A percentile compares a stretch with the other conserved stretches of the same genome.
Conservation (phyloP, 1,284 basidiomycete genomes). For the Lignosus rhinocerotis region DNA sequence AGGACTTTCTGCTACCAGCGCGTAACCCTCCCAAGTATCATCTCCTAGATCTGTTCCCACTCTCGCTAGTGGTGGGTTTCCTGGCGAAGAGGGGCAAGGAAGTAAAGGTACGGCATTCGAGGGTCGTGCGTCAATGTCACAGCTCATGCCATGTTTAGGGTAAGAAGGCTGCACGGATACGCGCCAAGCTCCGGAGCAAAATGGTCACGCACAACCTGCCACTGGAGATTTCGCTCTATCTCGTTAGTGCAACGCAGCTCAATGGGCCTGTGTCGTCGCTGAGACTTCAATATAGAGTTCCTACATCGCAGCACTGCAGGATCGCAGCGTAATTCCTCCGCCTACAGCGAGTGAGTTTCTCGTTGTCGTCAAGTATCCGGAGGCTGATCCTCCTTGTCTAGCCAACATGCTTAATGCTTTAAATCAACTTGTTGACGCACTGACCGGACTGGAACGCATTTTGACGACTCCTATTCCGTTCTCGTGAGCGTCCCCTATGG, state of each 20-base stretch:
- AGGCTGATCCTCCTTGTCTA: conserved; percentile 24
- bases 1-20: conserved; percentile 55
- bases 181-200: conserved; percentile 48
- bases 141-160: conserved; percentile 26
- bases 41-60: conserved; percentile 68
- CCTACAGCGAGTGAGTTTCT: conserved; percentile 59
- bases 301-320: conserved; percentile 63
- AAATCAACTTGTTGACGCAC: conserved; percentile 62
- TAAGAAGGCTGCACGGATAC: conserved; percentile 54
- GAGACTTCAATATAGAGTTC: conserved; percentile 47
- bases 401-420: conserved; percentile 55
- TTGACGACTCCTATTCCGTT: conserved; percentile 81
- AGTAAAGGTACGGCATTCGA: conserved; percentile 38
- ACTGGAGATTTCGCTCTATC: conserved; percentile 71
- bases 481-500: conserved; percentile 43
- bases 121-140: too few relatives aligned
- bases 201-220: conserved; percentile 67
- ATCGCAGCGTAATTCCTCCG: conserved; percentile 60
- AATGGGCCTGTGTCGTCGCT: background rate
- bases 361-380: background rate
- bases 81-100: conserved; percentile 49
- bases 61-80: conserved; percentile 56
- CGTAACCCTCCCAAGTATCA: conserved; percentile 62
- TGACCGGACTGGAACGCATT: conserved; percentile 75
- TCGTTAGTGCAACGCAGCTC: conserved; percentile 47